phyloP scores from a whole-genome alignment of 768 basidiomycete genomes.

The Tulasnella calospora region DNA sequence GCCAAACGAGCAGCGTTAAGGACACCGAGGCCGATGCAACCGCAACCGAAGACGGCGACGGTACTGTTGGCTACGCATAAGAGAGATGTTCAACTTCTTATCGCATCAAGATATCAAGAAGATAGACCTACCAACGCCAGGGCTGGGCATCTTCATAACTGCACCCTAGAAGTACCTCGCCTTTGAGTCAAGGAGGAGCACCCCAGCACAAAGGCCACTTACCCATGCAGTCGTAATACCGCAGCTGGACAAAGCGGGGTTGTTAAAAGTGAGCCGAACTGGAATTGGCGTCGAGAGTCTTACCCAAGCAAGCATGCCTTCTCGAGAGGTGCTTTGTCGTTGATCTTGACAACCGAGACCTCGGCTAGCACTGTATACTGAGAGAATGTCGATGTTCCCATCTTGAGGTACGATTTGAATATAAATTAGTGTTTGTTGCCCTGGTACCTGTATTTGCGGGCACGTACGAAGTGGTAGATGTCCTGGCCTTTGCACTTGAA shows the following conservation, averaged over 20 bases:
- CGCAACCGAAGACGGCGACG: constrained; percentile 94
- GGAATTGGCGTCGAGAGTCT: constrained; percentile 29
- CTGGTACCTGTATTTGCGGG: neutral
- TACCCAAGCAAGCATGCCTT: constrained; percentile 92
- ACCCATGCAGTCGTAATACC: constrained; percentile 96
- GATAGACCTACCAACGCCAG: constrained; percentile 31
- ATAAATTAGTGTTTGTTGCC: neutral
- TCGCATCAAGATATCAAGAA: neutral
- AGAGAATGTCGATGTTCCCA: constrained; percentile 99
- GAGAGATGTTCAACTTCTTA: neutral
- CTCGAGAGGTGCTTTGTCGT: constrained; percentile 78
- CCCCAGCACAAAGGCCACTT: neutral
- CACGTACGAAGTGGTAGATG: constrained; percentile 83
- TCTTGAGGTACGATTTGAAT: constrained; percentile 46
- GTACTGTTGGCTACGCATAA: constrained; percentile 45
- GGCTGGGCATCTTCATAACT: constrained; percentile 80
- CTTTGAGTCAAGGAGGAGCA: neutral
- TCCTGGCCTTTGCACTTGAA: constrained; percentile 86
- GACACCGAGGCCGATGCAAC: constrained; percentile 92
- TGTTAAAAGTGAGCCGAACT: neutral
- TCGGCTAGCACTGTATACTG: constrained; percentile 99
- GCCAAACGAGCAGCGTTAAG: constrained; percentile 73
- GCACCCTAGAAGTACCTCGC: constrained; percentile 49
- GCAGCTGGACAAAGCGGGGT: constrained; percentile 38
- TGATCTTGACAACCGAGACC: constrained; percentile 90